Base-by-base conservation (phyloP, 1,284 basidiomycete genomes). In the Boletus sp. region DNA sequence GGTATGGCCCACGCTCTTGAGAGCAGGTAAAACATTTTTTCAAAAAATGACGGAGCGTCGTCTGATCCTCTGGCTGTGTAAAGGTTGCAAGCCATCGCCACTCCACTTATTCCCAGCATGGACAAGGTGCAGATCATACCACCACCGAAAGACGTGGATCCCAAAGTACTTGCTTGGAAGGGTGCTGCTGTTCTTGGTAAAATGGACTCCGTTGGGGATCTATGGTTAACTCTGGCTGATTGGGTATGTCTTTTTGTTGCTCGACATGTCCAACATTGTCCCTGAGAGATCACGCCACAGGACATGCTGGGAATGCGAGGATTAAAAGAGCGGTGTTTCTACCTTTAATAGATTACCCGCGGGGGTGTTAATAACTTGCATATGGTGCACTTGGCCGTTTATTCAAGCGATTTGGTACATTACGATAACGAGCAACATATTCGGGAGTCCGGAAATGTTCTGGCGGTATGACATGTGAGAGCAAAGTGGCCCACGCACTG, bases 121-220 rank as follows among this genome's bases (percentile, higher is more conserved):
- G 84, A 88, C 65, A 86, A 89, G 62, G 84, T 93, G 9, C 81
- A 84, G 53, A 90, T 95, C 51, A 89, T 98, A 37, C 91, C 94
- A 14, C 87, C 92, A 2, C 94, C 94, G 2, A 89, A 94, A 61
- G 92, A 94, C 50, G 84, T 97, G 49, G 94, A 98, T 68, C 91
- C 92, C 5, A 80, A 83, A 30, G 84, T 92, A 41, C 76, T 98
- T 34, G 84, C 84, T 19, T 99, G 95, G 95, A 97, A 97, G 68
- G 95, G 95, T 5, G 92, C 89, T 16, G 83, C 88, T n/a, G 91
- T 96, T 17, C 80, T 98, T 49, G 91, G 87, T 25, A 90, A 92
- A 67, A 87, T 99, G 77, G 95, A 98, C 41, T 81, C 83, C 2
- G 81, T 90, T 46, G 77, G 81, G 41, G 95, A 99, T 59, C 71